Evolutionary conservation across 306 rosid genomes (phyloP), one percentile per base, ranked within the genome.

Genomic region (Vigna nakashimae): DNA sequence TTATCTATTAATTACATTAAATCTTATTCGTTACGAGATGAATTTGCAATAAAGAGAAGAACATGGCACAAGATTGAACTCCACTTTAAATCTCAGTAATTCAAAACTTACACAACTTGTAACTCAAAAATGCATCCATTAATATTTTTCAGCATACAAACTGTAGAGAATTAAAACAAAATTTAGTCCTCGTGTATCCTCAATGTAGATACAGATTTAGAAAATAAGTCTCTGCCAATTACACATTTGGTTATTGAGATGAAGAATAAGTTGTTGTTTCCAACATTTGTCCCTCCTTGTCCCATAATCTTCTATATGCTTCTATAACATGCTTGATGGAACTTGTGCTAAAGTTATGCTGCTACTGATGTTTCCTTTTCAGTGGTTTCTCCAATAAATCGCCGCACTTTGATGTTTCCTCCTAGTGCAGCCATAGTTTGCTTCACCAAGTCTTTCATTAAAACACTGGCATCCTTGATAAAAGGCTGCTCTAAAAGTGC

Each of bases 391-490:
- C 99, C 99, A 0, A 93, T 85, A 71, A 96, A 92, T 74, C 99
- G 89, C 36, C 99, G 81, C 16, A 96, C 96, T 80, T 91, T 92
- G 56, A 96, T 93, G 84, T 96, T 96, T 86, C 93, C 98, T 34
- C 99, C 99, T 16, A 96, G 89, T 17, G 98, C 88, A 48, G 98
- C 99, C n/a, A 96, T 90, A n/a, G 91, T 96, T 87, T 90, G 97
- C 85, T 90, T 96, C 16, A 96, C 96, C 79, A 96, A 87, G 81
- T 96, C 99, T 90, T 92, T 96, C 83, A 96, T 90, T 77, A 90
- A 69, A 71, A 93, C 52, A 65, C 81, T 82, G 74, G 93, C 99
- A 79, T 96, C 88, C 89, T 96, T 96, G 24, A 96, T 87, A 71
- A 90, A 96, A 76, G 98, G 90, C 81, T 96, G 99, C 85, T 96